Base-by-base conservation (phyloP, 2,329 filamentous ascomycete genomes). In the Microdochium paspali region DNA sequence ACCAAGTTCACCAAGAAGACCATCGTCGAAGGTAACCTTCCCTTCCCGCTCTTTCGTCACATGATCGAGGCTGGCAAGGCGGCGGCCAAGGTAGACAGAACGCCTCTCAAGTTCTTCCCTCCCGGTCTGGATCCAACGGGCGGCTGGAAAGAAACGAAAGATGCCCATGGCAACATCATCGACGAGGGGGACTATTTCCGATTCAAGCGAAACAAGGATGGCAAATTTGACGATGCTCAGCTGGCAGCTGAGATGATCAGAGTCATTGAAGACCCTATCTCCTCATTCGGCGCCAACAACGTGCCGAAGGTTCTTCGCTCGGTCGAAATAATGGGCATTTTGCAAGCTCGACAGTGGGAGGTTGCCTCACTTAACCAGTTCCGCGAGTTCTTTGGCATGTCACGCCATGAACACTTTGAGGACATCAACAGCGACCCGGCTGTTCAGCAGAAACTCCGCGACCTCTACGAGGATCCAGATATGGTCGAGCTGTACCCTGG, bases 401-500 rank as follows among this genome's bases (percentile, higher is more conserved):
- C 76, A 58, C 69, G 68, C 20, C 73, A 84, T 58, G 61, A 70
- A 24, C 73, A 61, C 0, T 84, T 84, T 56, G 69, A 69, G 46
- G 76, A 80, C 40, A 79, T 85, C 56, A 82, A 77, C 53, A 63
- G 68, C 1, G 69, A 84, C 52, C 66, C 68, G 2, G 70, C 78
- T n/a, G 74, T 84, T 25, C 72, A 73, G 1, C 66, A 73, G 24
- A 66, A 71, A 7, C 68, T 85, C 3, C 73, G 77, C 50, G 70
- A 77, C 53, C 65, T 85, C 12, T 85, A 85, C 61, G 71, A 74
- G 21, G 71, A 81, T 44, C 80, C 80, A 0, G 82, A 85, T 53
- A 77, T 76, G 58, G 79, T 87, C 12, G 84, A 87, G 57, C 68
- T 87, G 5, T 87, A 87, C 56, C 82, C 83, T 0, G 84, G 84